Evolutionary conservation across 768 basidiomycete species (phyloP).

Genomic region (Holtermanniella nyarrowii): DNA sequence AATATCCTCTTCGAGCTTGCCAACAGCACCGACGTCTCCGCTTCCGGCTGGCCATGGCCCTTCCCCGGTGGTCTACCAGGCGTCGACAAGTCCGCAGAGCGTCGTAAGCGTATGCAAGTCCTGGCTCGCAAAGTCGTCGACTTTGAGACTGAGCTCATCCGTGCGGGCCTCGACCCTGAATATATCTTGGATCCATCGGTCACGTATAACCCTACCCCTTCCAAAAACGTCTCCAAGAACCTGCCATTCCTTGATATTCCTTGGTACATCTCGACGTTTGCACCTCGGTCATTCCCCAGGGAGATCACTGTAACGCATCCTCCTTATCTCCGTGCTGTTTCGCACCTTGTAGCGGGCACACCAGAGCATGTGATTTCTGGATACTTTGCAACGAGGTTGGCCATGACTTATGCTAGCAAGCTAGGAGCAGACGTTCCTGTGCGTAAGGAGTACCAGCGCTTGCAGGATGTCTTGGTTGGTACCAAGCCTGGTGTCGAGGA

Average conservation of each 20-base stretch:
- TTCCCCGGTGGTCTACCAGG: constrained; percentile 25
- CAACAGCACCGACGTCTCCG: constrained; percentile 30
- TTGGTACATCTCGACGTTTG: constrained; percentile 76
- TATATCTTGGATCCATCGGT: constrained; percentile 62
- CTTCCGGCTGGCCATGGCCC: constrained; percentile 48
- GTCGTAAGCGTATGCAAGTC: constrained; percentile 50
- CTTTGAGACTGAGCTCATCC: constrained; percentile 68
- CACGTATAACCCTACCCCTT: constrained; percentile 74
- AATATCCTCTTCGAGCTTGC: constrained; percentile 56
- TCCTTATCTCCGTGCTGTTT: constrained; percentile 58
- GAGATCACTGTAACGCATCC: constrained; percentile 76
- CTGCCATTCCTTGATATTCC: constrained; percentile 71
- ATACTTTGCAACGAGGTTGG: constrained; percentile 73
- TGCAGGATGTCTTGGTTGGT: constrained; percentile 66
- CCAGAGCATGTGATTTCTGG: constrained; percentile 65
- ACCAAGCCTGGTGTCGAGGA: constrained; percentile 76
- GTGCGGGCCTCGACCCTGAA: constrained; percentile 64
- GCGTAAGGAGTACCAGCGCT: constrained; percentile 60
- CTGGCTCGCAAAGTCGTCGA: constrained; percentile 61
- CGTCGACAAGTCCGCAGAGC: constrained; percentile 43
- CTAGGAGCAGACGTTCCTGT: constrained; percentile 66
- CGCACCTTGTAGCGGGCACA: constrained; percentile 58
- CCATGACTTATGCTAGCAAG: constrained; percentile 52
- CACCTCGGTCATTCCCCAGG: constrained; percentile 57
- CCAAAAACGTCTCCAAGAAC: constrained; percentile 57